These are phyloP conservation scores for Clarireedia hainanense DNA, from an alignment of 2,329 filamentous ascomycete species.

Conservation along the genomic window DNA sequence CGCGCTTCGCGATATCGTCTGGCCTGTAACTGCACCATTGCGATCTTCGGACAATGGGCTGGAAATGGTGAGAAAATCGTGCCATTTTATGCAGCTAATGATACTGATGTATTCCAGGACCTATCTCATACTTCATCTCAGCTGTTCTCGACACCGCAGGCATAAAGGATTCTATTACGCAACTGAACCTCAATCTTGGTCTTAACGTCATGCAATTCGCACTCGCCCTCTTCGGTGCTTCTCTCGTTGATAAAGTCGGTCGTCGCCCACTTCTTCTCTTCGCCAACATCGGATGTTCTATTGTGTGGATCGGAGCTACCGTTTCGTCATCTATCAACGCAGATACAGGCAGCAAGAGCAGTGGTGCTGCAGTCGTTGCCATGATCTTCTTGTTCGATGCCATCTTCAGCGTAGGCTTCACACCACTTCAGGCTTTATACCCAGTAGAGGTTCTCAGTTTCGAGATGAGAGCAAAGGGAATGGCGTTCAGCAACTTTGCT, in stretches of 20 bases:
- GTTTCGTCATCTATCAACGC: conserved; percentile 15
- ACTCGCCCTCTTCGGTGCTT: conserved; percentile 44
- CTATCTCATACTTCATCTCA: conserved; percentile 45
- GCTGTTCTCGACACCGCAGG: conserved; percentile 44
- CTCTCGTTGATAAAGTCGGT: conserved; percentile 47
- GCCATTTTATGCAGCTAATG: neutral
- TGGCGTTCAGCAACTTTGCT: conserved; percentile 41
- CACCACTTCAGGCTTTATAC: conserved; percentile 39
- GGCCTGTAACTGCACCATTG: conserved; percentile 42
- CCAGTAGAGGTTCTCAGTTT: conserved; percentile 45
- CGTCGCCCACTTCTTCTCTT: conserved; percentile 46
- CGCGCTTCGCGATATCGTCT: conserved; percentile 40
- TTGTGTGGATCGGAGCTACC: conserved; percentile 43
- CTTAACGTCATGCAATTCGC: conserved; percentile 46
- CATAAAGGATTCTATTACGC: conserved; percentile 37
- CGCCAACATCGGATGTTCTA: conserved; percentile 38
- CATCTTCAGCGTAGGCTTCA: conserved; percentile 40
- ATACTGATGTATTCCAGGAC: conserved; percentile 13
- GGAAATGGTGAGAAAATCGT: conserved; percentile 24
- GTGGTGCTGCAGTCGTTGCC: conserved; percentile 39
- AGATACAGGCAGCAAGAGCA: conserved; percentile 20
- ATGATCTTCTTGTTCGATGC: conserved; percentile 47
- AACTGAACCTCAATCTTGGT: conserved; percentile 45
- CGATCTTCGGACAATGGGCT: conserved; percentile 44
- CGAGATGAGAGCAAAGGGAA: conserved; percentile 47